Base-by-base conservation (phyloP, 129 eudicot genomes). In the Heracleum sosnowskyi region DNA sequence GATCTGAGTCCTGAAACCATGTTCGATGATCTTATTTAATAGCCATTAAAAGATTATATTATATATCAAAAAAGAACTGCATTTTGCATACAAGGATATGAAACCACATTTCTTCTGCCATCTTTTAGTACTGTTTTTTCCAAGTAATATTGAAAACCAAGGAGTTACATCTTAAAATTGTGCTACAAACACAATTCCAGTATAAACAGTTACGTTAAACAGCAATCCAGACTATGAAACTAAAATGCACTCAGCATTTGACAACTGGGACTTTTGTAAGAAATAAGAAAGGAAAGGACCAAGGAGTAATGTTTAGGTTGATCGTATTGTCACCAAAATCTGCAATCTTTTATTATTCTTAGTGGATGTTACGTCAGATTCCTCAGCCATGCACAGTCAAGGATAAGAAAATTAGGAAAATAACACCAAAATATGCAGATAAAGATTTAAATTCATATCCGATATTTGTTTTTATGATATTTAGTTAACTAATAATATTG, bases 351-450 rank as follows among this genome's bases (percentile, higher is more conserved):
- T 74, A 69, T 20, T 16, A 45, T 77, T 24, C 40, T 34, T 31
- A 76, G 84, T 81, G 80, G 84, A 45, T 47, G 77, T 69, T 64
- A 37, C 77, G 55, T 69, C 80, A 76, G 73, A 76, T 17, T 51
- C 80, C 84, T 76, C 84, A 68, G 45, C 53, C 31, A 12, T 64
- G 36, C 76, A 72, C 46, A 12, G 75, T 40, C 34, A 7, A 10
- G 49, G 79, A 75, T 81, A 64, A 75, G 79, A 81, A 81, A 81
- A 81, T 81, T 76, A 66, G 76, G 69, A 69, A 78, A 31, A 26
- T 4, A 51, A 57, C 69, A 76, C 84, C 29, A 51, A 33, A 8
- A 11, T n/a, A n/a, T 36, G 24, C 37, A 69, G 76, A 79, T 69
- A 71, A 47, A 28, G 16, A 78, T 28, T 28, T 11, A 13, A 22